phyloP scores from a whole-genome alignment of 2,329 filamentous ascomycete genomes.

The Alternaria longipes region DNA sequence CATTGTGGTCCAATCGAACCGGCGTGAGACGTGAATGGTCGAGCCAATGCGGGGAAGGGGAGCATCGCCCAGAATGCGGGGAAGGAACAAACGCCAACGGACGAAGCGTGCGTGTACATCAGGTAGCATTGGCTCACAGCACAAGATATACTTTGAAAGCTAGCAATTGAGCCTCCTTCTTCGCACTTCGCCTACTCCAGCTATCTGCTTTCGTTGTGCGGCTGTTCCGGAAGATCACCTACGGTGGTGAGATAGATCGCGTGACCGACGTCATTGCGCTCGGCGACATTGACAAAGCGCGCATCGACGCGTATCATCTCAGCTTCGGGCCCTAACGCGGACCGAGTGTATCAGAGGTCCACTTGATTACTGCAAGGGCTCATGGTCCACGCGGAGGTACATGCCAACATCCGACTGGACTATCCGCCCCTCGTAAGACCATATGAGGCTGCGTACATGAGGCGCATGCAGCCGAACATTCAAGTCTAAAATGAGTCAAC shows the following conservation, averaged over 20 bases:
- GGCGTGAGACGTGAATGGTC: slow-evolving; percentile 42
- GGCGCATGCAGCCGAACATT: background rate
- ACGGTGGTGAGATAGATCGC: slow-evolving; percentile 41
- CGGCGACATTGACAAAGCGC: slow-evolving; percentile 25
- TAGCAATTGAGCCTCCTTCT: slow-evolving; percentile 36
- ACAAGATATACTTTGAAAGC: slow-evolving; percentile 10
- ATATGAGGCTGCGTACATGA: background rate
- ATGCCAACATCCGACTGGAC: slow-evolving; percentile 17
- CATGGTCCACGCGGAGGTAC: slow-evolving; percentile 13
- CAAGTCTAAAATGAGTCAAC: background rate
- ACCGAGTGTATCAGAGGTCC: slow-evolving; percentile 23
- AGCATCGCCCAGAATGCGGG: slow-evolving; percentile 32
- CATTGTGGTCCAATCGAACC: slow-evolving; percentile 34
- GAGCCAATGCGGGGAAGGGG: slow-evolving; percentile 33
- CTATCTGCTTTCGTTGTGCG: slow-evolving; percentile 6
- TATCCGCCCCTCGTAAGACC: background rate
- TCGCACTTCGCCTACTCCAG: slow-evolving; percentile 8
- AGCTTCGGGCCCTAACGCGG: slow-evolving; percentile 24
- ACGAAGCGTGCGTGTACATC: slow-evolving; percentile 16
- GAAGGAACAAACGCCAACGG: slow-evolving; percentile 26
- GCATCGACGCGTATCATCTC: slow-evolving; percentile 32
- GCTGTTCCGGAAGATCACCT: slow-evolving; percentile 14
- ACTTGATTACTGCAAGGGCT: slow-evolving; percentile 31
- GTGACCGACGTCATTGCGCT: slow-evolving; percentile 46
- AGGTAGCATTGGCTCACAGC: background rate